Conservation (phyloP, 148 eudicot species). For the Nepenthes mirabilis region DNA sequence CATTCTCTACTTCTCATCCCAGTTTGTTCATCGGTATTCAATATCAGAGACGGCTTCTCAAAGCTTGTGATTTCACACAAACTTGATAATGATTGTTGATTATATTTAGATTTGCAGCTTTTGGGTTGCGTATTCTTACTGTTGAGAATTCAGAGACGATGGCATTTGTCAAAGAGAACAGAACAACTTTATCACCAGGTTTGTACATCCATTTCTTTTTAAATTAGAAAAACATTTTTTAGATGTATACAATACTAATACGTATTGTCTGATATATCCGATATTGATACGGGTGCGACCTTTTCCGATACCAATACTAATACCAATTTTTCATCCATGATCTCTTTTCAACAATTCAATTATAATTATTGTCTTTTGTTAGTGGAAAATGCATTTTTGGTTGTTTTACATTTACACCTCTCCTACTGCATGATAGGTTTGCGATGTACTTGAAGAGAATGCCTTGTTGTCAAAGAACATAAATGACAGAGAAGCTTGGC, state of each 20-base stretch:
- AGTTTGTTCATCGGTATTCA: constrained; percentile 58
- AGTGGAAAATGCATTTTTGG: background rate
- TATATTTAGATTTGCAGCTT: constrained; percentile 49
- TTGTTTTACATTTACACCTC: background rate
- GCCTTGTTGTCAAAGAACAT: constrained; percentile 44
- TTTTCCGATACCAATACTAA: too few relatives aligned
- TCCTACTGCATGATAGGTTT: constrained; percentile 34
- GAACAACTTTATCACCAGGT: constrained; percentile 90
- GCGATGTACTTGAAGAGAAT: constrained; percentile 84
- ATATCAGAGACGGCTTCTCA: constrained; percentile 23
- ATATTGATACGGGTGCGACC: too few relatives aligned
- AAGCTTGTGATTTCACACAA: constrained; percentile 14
- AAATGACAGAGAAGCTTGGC: constrained; percentile 67
- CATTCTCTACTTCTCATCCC: constrained; percentile 40
- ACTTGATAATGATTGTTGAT: constrained; percentile 30
- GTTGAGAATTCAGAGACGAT: constrained; percentile 40
- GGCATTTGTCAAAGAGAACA: constrained; percentile 49
- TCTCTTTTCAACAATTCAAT: too few relatives aligned
- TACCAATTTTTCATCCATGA: too few relatives aligned
- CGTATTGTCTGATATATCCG: too few relatives aligned
- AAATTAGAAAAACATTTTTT: too few relatives aligned
- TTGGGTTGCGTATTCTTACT: constrained; percentile 31
- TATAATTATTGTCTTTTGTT: background rate
- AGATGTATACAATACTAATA: too few relatives aligned
- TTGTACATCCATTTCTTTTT: constrained; percentile 2